These are phyloP conservation scores for Infundibulicybe gibba DNA, from an alignment of 768 basidiomycete species.

Conservation along the genomic window DNA sequence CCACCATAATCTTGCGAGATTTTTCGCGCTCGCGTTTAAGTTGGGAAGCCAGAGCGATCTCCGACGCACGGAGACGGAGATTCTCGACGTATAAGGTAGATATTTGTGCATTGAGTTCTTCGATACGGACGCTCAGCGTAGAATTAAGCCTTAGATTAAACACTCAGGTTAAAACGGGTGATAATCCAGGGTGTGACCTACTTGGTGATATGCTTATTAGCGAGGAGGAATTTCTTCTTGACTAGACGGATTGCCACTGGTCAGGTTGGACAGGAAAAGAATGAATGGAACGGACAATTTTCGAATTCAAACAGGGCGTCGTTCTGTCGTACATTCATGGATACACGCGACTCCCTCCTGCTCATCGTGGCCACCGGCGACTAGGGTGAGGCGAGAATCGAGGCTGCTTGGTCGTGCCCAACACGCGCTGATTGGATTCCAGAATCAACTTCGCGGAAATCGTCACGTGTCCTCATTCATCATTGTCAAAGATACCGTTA, in stretches of 20 bases:
- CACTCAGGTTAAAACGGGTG: slow-evolving; percentile 3
- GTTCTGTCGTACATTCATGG: slow-evolving; percentile 63
- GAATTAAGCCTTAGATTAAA: slow-evolving; percentile 65
- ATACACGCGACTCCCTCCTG: slow-evolving; percentile 62
- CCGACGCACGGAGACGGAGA: slow-evolving; percentile 74
- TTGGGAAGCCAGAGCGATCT: slow-evolving; percentile 71
- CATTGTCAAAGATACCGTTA: too few relatives aligned
- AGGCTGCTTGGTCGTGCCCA: background rate
- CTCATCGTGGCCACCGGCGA: slow-evolving; percentile 38
- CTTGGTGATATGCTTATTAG: slow-evolving; percentile 93
- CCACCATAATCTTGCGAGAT: slow-evolving; percentile 64
- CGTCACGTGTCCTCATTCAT: too few relatives aligned
- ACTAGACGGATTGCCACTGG: slow-evolving; percentile 47
- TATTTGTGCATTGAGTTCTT: slow-evolving; percentile 82
- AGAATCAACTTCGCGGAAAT: too few relatives aligned
- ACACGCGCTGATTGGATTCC: too few relatives aligned
- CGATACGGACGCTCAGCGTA: slow-evolving; percentile 77
- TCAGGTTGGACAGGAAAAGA: slow-evolving; percentile 14
- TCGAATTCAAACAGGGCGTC: slow-evolving; percentile 84
- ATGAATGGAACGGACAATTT: slow-evolving; percentile 57
- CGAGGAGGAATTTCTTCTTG: slow-evolving; percentile 90
- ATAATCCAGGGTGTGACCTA: slow-evolving; percentile 27
- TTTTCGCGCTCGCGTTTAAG: slow-evolving; percentile 81
- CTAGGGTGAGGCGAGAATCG: slow-evolving; percentile 11
- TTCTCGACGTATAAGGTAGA: slow-evolving; percentile 82